Conservation (phyloP, 1,139 yeast genomes). For the Suhomyces terraborum region DNA sequence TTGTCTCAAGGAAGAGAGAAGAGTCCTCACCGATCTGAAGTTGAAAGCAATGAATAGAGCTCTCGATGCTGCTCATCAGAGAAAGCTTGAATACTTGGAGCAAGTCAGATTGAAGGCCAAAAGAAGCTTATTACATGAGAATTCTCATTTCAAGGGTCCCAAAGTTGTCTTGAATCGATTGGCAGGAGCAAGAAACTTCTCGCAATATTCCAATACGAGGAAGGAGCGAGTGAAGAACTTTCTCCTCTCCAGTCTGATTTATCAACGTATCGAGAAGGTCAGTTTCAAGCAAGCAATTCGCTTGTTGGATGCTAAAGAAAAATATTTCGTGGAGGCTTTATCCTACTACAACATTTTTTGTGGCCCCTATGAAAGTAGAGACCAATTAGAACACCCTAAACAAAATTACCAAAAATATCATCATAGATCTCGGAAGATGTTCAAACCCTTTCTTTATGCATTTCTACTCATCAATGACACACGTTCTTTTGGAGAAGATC, state of each 20-base stretch:
- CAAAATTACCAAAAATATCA: background rate
- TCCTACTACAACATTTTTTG: conserved; percentile 1
- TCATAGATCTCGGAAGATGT: conserved; percentile 1
- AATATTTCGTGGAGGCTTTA: conserved; percentile 3
- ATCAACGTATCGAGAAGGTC: conserved; percentile 1
- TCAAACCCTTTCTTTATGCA: conserved; percentile 25
- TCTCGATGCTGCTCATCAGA: conserved; percentile 4
- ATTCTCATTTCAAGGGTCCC: background rate
- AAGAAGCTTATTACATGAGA: background rate
- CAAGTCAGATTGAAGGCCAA: conserved; percentile 7
- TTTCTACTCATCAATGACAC: conserved; percentile 30
- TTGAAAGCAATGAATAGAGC: conserved; percentile 5
- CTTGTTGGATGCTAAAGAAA: conserved; percentile 2
- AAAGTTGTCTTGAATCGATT: background rate
- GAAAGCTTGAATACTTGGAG: conserved; percentile 7
- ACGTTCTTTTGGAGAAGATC: conserved; percentile 14
- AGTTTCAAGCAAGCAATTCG: conserved; percentile 5
- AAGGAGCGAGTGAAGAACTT: background rate
- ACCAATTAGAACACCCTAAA: too few relatives aligned
- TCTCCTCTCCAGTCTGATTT: conserved; percentile 1
- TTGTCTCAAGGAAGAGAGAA: conserved; percentile 4
- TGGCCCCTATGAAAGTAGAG: too few relatives aligned
- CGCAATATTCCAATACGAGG: background rate
- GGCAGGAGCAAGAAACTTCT: background rate
- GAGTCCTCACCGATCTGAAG: conserved; percentile 1